Percentiles rank a stretch among this genome's conserved stretches.
Evolutionary conservation across 2,329 filamentous ascomycete species (phyloP).

Genomic region (Trichoderma sp.): DNA sequence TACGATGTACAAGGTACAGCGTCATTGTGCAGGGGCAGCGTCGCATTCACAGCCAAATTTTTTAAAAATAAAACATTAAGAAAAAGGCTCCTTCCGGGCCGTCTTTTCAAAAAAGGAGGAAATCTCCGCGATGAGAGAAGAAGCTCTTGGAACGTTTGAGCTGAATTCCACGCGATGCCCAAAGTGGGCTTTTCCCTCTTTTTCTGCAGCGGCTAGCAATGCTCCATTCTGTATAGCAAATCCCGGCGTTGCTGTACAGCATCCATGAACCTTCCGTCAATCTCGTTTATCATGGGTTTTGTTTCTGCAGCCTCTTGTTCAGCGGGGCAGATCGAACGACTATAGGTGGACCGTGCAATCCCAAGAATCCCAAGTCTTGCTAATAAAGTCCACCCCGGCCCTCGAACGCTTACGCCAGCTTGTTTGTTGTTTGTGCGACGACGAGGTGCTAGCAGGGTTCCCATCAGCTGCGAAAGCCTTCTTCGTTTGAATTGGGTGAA

Average conservation of each 20-base stretch:
- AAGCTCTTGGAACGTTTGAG: neutral
- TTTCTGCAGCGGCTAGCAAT: neutral
- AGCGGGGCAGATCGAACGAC: conserved; percentile 14
- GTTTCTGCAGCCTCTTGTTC: neutral
- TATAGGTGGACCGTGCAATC: conserved; percentile 9
- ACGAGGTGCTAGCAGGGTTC: neutral
- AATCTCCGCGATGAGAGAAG: conserved; percentile 15
- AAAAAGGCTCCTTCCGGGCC: neutral
- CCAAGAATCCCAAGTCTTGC: neutral
- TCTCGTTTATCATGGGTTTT: neutral
- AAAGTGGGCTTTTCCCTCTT: neutral
- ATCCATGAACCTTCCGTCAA: neutral
- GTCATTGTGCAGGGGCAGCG: conserved; percentile 5
- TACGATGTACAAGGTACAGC: too few species aligned
- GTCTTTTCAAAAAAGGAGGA: neutral
- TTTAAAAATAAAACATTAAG: neutral
- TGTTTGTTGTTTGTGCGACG: neutral
- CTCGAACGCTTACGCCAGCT: neutral
- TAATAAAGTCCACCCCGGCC: neutral
- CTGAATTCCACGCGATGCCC: neutral
- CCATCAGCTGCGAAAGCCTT: neutral
- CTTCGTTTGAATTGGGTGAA: neutral
- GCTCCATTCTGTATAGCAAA: neutral
- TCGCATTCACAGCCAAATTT: neutral
- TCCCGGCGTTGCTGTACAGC: too few species aligned